Conservation (phyloP, 306 rosid genomes). For the Cotoneaster glaucophyllus region DNA sequence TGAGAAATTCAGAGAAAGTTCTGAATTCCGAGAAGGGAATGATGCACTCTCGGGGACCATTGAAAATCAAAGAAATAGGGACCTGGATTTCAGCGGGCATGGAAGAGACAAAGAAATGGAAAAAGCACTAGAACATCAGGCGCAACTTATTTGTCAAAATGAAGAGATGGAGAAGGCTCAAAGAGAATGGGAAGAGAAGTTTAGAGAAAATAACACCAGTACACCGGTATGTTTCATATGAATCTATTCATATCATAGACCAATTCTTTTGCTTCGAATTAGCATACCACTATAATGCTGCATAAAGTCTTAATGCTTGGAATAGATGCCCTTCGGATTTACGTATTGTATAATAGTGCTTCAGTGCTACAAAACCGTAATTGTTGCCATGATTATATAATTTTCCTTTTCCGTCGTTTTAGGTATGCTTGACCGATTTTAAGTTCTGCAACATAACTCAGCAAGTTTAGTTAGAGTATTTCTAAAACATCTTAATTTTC, state of each 20-base stretch:
- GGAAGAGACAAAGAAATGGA: constrained; percentile 58
- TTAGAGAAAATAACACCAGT: constrained; percentile 70
- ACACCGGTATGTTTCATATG: constrained; percentile 56
- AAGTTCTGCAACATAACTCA: neutral
- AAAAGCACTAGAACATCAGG: constrained; percentile 69
- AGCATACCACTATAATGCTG: neutral
- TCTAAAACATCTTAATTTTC: neutral
- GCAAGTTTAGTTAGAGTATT: neutral
- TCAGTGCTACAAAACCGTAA: neutral
- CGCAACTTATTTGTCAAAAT: constrained; percentile 64
- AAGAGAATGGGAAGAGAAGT: constrained; percentile 93
- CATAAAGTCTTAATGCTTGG: neutral
- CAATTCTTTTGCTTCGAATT: neutral
- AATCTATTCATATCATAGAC: constrained; percentile 1
- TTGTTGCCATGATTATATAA: neutral
- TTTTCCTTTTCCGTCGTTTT: neutral
- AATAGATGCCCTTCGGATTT: neutral
- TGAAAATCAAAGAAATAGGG: constrained; percentile 23
- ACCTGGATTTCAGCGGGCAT: constrained; percentile 33
- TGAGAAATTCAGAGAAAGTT: constrained; percentile 26
- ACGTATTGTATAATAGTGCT: neutral
- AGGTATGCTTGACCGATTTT: neutral
- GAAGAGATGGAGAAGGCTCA: constrained; percentile 93
- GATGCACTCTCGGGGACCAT: constrained; percentile 12
- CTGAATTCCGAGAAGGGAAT: constrained; percentile 38